A percentile compares a stretch with the other conserved stretches of the same genome.
These are phyloP conservation scores for Ophiostoma himal-ulmi DNA, from an alignment of 2,329 filamentous ascomycete genomes.

Conservation along the genomic window DNA sequence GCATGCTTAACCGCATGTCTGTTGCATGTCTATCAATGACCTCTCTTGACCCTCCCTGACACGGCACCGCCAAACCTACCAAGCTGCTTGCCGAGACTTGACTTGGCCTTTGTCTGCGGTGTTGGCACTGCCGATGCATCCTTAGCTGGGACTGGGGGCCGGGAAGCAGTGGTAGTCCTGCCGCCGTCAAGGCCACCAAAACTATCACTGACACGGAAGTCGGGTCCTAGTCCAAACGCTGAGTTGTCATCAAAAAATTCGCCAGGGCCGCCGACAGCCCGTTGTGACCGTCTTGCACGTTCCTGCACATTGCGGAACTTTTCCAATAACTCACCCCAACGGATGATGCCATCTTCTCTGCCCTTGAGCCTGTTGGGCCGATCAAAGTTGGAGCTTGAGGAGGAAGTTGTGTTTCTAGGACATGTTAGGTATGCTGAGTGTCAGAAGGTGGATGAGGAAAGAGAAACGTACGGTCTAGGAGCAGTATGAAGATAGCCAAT, in stretches of 20 bases:
- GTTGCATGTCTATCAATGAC: slow-evolving; percentile 28
- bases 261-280: slow-evolving; percentile 47
- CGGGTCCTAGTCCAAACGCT: slow-evolving; percentile 35
- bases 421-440: not conserved
- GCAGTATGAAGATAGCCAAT: slow-evolving; percentile 90
- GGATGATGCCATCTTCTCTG: slow-evolving; percentile 76
- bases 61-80: slow-evolving; percentile 67
- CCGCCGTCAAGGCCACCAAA: slow-evolving; percentile 35
- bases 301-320: slow-evolving; percentile 93
- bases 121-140: slow-evolving; percentile 42
- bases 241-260: slow-evolving; percentile 40
- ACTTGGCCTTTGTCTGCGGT: slow-evolving; percentile 51
- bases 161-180: slow-evolving; percentile 42
- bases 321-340: slow-evolving; percentile 87
- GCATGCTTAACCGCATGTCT: not conserved
- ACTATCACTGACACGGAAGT: slow-evolving; percentile 40
- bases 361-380: slow-evolving; percentile 72
- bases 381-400: slow-evolving; percentile 57
- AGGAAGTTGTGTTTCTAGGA: slow-evolving; percentile 41
- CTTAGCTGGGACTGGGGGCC: slow-evolving; percentile 33
- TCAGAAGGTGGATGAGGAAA: not conserved
- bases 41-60: slow-evolving; percentile 55
- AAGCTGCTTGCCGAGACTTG: slow-evolving; percentile 61
- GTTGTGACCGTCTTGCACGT: slow-evolving; percentile 65
- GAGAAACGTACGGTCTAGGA: slow-evolving; percentile 64